phyloP scores from a whole-genome alignment of 2,329 filamentous ascomycete species.

The Trichophyton mentagrophytes region DNA sequence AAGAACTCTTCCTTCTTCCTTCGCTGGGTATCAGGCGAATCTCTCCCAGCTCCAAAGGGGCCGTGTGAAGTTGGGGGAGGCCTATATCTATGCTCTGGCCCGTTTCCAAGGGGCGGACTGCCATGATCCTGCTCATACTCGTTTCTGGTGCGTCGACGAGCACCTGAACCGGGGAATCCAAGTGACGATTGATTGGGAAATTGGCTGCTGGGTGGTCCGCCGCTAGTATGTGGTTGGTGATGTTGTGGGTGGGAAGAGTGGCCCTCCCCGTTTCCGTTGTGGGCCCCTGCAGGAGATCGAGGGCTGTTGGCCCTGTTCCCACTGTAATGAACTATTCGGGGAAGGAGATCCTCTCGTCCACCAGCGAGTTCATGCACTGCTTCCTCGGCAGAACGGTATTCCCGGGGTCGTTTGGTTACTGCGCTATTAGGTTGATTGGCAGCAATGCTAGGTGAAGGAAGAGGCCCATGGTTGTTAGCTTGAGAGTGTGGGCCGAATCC shows the following conservation, averaged over 20 bases:
- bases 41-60: slow-evolving; percentile 48
- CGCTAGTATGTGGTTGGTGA: slow-evolving; percentile 16
- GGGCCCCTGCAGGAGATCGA: slow-evolving; percentile 21
- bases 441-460: slow-evolving; percentile 68
- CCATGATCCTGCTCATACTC: slow-evolving; percentile 85
- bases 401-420: slow-evolving; percentile 53
- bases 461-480: slow-evolving; percentile 44
- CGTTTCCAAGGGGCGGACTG: slow-evolving; percentile 69
- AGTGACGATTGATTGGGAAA: slow-evolving; percentile 4
- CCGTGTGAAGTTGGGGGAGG: slow-evolving; percentile 22
- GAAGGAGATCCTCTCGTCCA: slow-evolving; percentile 81
- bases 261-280: slow-evolving; percentile 15
- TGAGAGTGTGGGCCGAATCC: slow-evolving; percentile 10
- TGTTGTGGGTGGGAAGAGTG: slow-evolving; percentile 15
- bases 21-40: slow-evolving; percentile 68
- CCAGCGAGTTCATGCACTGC: slow-evolving; percentile 81
- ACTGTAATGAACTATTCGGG: slow-evolving; percentile 89
- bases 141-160: slow-evolving; percentile 62
- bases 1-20: slow-evolving; percentile 92
- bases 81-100: slow-evolving; percentile 41
- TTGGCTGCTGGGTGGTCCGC: slow-evolving; percentile 16
- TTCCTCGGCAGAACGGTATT: slow-evolving; percentile 93
- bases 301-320: slow-evolving; percentile 85
- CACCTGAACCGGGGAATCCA: slow-evolving; percentile 18
- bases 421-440: slow-evolving; percentile 30